These are phyloP conservation scores for Rhizophagus clarus DNA, from an alignment of 192 early-diverging fungal species.

Conservation along the genomic window DNA sequence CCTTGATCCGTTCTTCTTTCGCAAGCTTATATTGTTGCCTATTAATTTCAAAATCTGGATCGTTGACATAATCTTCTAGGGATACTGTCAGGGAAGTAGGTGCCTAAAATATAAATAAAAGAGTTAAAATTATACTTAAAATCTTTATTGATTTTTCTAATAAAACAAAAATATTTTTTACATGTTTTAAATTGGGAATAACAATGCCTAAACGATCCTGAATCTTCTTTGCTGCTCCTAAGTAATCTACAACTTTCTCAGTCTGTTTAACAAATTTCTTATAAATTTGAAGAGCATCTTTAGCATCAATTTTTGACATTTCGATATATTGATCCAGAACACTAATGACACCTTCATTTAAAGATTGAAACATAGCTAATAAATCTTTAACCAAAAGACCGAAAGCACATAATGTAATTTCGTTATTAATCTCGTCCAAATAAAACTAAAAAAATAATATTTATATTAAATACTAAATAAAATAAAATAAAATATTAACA, in stretches of 20 bases:
- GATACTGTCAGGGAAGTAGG: conserved; percentile 65
- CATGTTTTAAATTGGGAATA: conserved; percentile 78
- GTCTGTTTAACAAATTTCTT: conserved; percentile 77
- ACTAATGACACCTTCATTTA: conserved; percentile 80
- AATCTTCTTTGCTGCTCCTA: conserved; percentile 66
- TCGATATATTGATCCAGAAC: conserved; percentile 77
- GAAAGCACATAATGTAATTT: conserved; percentile 72
- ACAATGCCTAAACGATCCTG: conserved; percentile 57
- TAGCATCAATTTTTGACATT: conserved; percentile 67
- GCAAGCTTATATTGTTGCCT: conserved; percentile 48
- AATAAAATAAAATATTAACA: background rate
- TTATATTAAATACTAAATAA: conserved; percentile 17
- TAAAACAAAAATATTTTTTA: conserved; percentile 36
- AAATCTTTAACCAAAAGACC: conserved; percentile 73
- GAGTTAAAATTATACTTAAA: background rate
- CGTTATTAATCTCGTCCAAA: conserved; percentile 69
- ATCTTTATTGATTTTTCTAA: background rate
- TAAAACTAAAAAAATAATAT: conserved; percentile 62
- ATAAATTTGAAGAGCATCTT: conserved; percentile 69
- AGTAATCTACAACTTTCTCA: conserved; percentile 65
- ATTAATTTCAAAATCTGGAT: conserved; percentile 72
- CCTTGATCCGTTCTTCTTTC: conserved; percentile 10
- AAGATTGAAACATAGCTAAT: conserved; percentile 68
- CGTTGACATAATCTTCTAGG: conserved; percentile 67
- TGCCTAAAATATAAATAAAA: conserved; percentile 43